These are phyloP conservation scores for Orbilia oligospora DNA, from an alignment of 2,329 filamentous ascomycete genomes.

Conservation along the genomic window DNA sequence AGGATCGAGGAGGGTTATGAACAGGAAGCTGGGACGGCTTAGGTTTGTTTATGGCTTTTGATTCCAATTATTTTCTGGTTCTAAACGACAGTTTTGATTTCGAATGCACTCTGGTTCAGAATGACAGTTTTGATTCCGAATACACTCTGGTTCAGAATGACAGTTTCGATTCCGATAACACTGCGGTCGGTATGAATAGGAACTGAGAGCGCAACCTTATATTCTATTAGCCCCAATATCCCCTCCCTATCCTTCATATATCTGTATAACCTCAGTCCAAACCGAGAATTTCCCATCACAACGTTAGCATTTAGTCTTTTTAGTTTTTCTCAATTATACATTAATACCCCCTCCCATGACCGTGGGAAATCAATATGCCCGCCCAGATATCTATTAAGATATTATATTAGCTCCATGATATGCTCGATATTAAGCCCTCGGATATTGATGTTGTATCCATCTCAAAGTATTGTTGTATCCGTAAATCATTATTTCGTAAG, in stretches of 20 bases:
- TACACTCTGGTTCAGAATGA: not conserved
- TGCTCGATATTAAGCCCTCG: not conserved
- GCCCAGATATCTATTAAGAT: no score
- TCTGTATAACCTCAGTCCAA: not conserved
- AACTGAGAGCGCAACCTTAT: no score
- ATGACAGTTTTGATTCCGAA: not conserved
- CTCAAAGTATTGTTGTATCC: no score
- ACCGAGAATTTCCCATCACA: not conserved
- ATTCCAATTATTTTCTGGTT: not conserved
- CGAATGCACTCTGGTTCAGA: not conserved
- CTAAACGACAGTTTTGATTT: not conserved
- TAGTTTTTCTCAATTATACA: not conserved
- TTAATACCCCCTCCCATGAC: not conserved
- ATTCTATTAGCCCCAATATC: no score
- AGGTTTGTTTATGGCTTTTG: not conserved
- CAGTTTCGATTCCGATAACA: not conserved
- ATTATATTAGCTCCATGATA: not conserved
- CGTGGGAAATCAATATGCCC: no score
- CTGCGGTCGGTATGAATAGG: not conserved
- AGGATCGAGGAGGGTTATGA: slow-evolving; percentile 38
- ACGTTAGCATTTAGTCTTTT: not conserved
- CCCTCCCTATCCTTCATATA: not conserved
- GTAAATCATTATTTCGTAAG: slow-evolving; percentile 1
- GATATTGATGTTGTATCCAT: not conserved
- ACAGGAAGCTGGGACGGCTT: slow-evolving; percentile 5